A percentile compares a stretch with the other conserved stretches of the same genome.
Conservation (phyloP, 108 stramenopile genomes). For the Nitzschia palea region DNA sequence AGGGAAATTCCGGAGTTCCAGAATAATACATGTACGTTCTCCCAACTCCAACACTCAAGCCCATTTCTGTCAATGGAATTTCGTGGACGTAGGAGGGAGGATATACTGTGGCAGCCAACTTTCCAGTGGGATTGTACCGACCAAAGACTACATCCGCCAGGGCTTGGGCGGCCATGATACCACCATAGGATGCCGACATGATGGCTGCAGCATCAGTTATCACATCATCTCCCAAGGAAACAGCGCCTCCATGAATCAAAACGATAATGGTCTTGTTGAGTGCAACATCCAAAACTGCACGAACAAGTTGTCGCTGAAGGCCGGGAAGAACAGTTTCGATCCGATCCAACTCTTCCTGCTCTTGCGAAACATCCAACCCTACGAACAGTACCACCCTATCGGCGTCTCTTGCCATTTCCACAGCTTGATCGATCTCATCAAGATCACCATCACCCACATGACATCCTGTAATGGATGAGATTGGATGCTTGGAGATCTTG, state of each 20-base stretch:
- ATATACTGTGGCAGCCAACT: conserved; percentile 49
- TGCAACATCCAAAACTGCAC: conserved; percentile 21
- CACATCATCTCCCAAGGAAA: conserved; percentile 25
- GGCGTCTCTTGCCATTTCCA: conserved; percentile 19
- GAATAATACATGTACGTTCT: conserved; percentile 51
- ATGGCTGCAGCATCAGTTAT: conserved; percentile 17
- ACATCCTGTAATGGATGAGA: conserved; percentile 18
- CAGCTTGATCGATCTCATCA: conserved; percentile 21
- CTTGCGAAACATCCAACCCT: conserved; percentile 43
- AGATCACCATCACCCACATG: background rate
- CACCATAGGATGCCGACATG: conserved; percentile 38
- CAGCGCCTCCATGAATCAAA: conserved; percentile 28
- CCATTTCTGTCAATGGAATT: conserved; percentile 45
- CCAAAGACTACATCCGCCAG: conserved; percentile 48
- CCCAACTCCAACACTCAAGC: conserved; percentile 42
- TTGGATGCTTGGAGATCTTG: background rate
- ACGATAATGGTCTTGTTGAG: conserved; percentile 27
- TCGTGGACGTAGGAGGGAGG: conserved; percentile 34
- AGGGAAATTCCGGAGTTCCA: conserved; percentile 39
- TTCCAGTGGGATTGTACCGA: conserved; percentile 51
- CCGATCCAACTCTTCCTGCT: conserved; percentile 54
- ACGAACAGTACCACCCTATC: conserved; percentile 40
- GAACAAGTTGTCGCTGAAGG: conserved; percentile 38
- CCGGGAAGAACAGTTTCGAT: conserved; percentile 42
- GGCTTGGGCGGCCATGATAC: conserved; percentile 40